A percentile compares a stretch with the other conserved stretches of the same genome.
phyloP scores from a whole-genome alignment of 805 yeast species.

The Zygosaccharomyces bisporus region DNA sequence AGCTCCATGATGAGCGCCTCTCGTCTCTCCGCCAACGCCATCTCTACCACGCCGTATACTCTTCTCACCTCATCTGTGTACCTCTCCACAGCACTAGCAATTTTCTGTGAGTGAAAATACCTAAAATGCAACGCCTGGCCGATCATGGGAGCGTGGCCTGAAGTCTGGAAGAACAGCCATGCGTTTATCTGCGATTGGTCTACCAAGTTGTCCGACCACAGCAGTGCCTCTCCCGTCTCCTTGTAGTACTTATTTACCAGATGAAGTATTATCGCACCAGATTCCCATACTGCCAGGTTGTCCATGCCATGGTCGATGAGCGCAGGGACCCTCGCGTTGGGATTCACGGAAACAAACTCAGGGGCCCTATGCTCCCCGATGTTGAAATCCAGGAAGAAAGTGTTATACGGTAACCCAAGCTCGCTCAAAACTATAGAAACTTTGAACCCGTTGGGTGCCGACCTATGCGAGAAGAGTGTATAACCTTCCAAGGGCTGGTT shows the following conservation, averaged over 20 bases:
- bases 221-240: constrained; percentile 62
- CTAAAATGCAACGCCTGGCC: constrained; percentile 95
- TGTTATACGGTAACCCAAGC: constrained; percentile 70
- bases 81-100: constrained; percentile 85
- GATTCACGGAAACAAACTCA: constrained; percentile 88
- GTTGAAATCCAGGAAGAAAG: constrained; percentile 82
- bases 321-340: constrained; percentile 95
- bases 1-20: constrained; percentile 87
- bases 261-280: constrained; percentile 86
- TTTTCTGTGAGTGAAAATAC: constrained; percentile 81
- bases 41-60: constrained; percentile 89
- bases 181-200: constrained; percentile 82
- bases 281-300: constrained; percentile 86
- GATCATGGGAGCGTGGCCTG: constrained; percentile 98
- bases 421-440: constrained; percentile 88
- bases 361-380: constrained; percentile 91
- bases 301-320: constrained; percentile 82
- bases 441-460: constrained; percentile 95
- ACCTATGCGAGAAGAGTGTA: constrained; percentile 77
- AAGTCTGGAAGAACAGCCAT: constrained; percentile 93
- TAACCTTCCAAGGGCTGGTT: constrained; percentile 78
- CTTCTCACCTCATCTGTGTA: constrained; percentile 90
- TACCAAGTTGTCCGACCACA: constrained; percentile 69
- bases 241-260: constrained; percentile 63
- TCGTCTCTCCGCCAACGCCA: constrained; percentile 90